Evolutionary conservation across 345 rosid species (phyloP).

Genomic region (Euphorbia tirucalli): DNA sequence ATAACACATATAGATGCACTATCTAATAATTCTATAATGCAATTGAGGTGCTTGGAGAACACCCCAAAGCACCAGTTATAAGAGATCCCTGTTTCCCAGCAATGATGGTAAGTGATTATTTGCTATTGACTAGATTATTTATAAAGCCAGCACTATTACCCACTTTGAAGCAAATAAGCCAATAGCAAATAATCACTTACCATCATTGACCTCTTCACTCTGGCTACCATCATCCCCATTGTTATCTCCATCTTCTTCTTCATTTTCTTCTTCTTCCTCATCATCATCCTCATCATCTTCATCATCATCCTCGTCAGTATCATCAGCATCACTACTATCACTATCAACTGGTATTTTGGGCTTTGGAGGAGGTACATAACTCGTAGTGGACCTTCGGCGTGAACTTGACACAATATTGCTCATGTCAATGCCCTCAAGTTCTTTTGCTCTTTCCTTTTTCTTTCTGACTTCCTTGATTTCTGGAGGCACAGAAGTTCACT

Average conservation of each 20-base stretch:
- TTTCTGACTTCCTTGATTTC: slow-evolving; percentile 85
- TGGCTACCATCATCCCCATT: slow-evolving; percentile 19
- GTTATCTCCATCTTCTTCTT: slow-evolving; percentile 27
- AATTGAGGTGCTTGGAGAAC: neutral
- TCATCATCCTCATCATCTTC: slow-evolving; percentile 32
- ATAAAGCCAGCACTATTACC: no score
- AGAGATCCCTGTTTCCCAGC: slow-evolving; percentile 2
- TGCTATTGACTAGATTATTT: no score
- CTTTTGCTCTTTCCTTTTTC: slow-evolving; percentile 65
- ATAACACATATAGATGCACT: neutral
- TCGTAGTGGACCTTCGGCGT: slow-evolving; percentile 68
- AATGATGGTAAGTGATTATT: no score
- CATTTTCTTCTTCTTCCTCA: slow-evolving; percentile 33
- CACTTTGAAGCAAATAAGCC: slow-evolving; percentile 3
- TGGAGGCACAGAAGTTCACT: slow-evolving; percentile 25
- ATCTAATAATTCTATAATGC: neutral
- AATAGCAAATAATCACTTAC: slow-evolving; percentile 28
- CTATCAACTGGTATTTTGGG: slow-evolving; percentile 58
- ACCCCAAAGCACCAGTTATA: no score
- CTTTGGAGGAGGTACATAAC: slow-evolving; percentile 67
- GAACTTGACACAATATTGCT: slow-evolving; percentile 79
- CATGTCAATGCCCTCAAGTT: slow-evolving; percentile 86
- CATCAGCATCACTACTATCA: slow-evolving; percentile 46
- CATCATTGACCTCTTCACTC: slow-evolving; percentile 47
- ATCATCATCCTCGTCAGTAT: slow-evolving; percentile 37